Evolutionary conservation across 495 filamentous ascomycete species (phyloP).

Genomic region (Aspergillus olivimuriae): DNA sequence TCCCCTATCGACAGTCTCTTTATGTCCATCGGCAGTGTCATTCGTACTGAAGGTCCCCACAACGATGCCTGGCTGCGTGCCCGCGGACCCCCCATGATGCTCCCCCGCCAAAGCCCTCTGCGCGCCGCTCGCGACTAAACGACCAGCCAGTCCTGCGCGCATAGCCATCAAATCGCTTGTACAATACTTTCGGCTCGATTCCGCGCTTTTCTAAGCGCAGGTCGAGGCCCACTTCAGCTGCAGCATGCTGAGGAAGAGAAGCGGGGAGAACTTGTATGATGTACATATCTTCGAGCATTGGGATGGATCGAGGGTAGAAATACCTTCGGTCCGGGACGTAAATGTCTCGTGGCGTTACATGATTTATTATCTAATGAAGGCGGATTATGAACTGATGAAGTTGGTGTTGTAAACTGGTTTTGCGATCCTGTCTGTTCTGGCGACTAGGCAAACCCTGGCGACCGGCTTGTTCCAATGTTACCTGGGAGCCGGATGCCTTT

Average conservation of each 20-base stretch:
- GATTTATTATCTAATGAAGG: constrained; percentile 18
- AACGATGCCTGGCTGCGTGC: constrained; percentile 45
- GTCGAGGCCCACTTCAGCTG: background rate
- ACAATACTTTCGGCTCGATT: constrained; percentile 23
- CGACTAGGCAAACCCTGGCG: too few relatives aligned
- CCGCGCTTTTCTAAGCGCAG: constrained; percentile 1
- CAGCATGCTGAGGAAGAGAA: background rate
- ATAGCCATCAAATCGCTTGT: constrained; percentile 14
- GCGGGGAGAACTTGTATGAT: constrained; percentile 1
- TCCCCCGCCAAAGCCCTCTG: constrained; percentile 36
- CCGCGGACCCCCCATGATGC: constrained; percentile 42
- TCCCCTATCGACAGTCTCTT: constrained; percentile 65
- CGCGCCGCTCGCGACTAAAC: constrained; percentile 31
- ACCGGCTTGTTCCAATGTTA: background rate
- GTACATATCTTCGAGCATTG: constrained; percentile 14
- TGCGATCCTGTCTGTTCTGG: too few relatives aligned
- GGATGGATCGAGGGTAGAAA: background rate
- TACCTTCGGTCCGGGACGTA: constrained; percentile 6
- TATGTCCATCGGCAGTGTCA: constrained; percentile 97
- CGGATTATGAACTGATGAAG: constrained; percentile 6
- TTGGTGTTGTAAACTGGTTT: background rate
- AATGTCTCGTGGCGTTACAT: constrained; percentile 13
- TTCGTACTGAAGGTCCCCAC: constrained; percentile 68
- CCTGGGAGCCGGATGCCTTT: too few relatives aligned
- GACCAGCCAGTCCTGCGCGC: background rate